Evolutionary conservation across 768 basidiomycete genomes (phyloP), one percentile per base, ranked within the genome.

Genomic region (Tulasnella sp.): DNA sequence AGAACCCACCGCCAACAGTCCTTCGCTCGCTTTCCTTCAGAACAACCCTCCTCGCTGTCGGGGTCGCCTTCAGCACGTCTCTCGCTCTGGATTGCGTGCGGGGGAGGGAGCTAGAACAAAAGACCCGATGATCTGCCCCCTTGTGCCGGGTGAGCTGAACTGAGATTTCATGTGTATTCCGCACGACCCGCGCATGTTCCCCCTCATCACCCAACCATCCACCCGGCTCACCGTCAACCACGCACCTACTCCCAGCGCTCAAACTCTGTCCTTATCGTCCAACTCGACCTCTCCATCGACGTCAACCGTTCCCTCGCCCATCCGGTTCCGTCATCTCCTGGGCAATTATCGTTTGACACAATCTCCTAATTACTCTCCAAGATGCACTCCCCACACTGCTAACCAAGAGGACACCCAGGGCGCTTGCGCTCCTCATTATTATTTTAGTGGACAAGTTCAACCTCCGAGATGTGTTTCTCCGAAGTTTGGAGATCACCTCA

Each of bases 121-220:
- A 67, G 67, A 67, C 67, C 67, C 67, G 67, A 67, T 67, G 67
- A 67, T 67, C 67, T 67, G 64, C 64, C 64, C 36, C 64, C 36
- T 66, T 41, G 35, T 22, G 39, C 67, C 67, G 42, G 40, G 41
- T 67, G 36, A 67, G 67, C 67, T 67, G 67, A 67, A 67, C 67
- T 67, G 67, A 67, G 67, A 67, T 67, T 59, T 59, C 52, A 59
- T 59, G 52, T 59, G 52, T 59, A 59, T 59, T 29, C 52, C 52
- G 52, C 52, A 59, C 52, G 52, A 59, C 26, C 26, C 52, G 52
- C 52, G 52, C 52, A 59, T 59, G 52, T 29, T 29, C 8, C 26
- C 52, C 22, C 52, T 29, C 52, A n/a, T 12, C 5, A 59, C 32
- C 52, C 22, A 22, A 22, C n/a, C 22, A 59, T 29, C 40, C 52